Evolutionary conservation across 2,329 filamentous ascomycete species (phyloP), one percentile per base, ranked within the genome.

Genomic region (Microdochium bolleyi): DNA sequence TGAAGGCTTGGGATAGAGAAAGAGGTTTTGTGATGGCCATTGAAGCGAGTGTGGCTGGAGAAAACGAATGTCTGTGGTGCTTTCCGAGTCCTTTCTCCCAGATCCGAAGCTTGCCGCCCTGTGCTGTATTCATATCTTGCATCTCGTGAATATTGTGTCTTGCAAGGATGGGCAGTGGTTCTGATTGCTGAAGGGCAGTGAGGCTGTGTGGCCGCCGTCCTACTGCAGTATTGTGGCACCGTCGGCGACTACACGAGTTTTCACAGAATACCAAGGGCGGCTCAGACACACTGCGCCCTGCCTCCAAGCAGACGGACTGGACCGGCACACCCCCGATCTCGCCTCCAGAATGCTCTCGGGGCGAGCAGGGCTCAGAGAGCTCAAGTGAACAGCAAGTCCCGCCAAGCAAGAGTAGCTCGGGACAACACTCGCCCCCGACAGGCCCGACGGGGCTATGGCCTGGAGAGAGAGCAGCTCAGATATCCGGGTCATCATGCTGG

Each of bases 261-360:
- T 30, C 11, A 11, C 27, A 30, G 11, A 11, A 30, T 19, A 38
- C 34, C 25, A 64, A 64, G 48, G 50, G 73, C 13, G 58, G 59
- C 7, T 73, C 62, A n/a, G 60, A 64, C 8, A 53, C 69, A n/a
- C 48, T 75, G 74, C 55, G 66, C 76, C 57, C 65, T 76, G 22
- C 66, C 69, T 38, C n/a, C n/a, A n/a, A n/a, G n/a, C n/a, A n/a
- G n/a, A n/a, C n/a, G n/a, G n/a, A n/a, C n/a, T n/a, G n/a, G n/a
- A n/a, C n/a, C n/a, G n/a, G n/a, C 65, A 71, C 52, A 62, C 66
- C 5, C 58, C 62, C 2, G 58, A 65, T 3, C 68, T 75, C 49
- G 68, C 67, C 22, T 52, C 60, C 1, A 63, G 65, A 2, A 63
- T 73, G 30, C 30, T 34, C 14, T 34, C 30, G n/a, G n/a, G n/a